Percentiles rank a stretch among this genome's conserved stretches.
These are phyloP conservation scores for Dipteronia sinensis DNA, from an alignment of 345 rosid genomes.

Conservation along the genomic window DNA sequence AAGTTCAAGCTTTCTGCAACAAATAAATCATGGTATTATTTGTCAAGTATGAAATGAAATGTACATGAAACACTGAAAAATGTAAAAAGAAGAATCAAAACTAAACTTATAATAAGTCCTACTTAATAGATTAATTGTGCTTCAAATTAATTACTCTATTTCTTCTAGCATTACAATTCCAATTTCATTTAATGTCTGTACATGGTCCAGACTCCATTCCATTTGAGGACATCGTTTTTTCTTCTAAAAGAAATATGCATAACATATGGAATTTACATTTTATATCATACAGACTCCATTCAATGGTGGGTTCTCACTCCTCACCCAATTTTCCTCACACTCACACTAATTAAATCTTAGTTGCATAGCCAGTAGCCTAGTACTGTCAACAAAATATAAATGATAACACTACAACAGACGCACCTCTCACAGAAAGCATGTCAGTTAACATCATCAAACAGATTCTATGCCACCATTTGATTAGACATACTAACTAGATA, in stretches of 20 bases:
- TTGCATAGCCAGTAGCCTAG: not conserved
- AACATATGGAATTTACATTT: not conserved
- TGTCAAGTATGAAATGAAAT: not conserved
- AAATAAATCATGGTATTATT: not conserved
- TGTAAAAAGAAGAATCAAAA: not conserved
- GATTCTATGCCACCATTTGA: not conserved
- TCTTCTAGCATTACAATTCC: not conserved
- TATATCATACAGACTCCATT: not conserved
- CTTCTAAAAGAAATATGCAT: not conserved
- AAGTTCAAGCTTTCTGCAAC: not conserved
- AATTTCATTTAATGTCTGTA: not conserved
- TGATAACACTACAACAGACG: not conserved
- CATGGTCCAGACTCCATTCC: not conserved
- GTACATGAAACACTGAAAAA: not conserved
- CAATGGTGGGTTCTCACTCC: too few species aligned
- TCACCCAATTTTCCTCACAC: too few species aligned
- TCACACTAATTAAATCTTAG: not conserved
- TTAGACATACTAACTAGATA: not conserved
- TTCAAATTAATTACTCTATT: not conserved
- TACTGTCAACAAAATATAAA: not conserved
- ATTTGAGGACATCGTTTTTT: not conserved
- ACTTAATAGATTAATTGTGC: not conserved
- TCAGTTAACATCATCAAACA: not conserved
- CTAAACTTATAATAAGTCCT: not conserved
- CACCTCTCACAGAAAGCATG: not conserved